Evolutionary conservation across 2,329 filamentous ascomycete genomes (phyloP).

Genomic region (Furcasterigmium sp.): DNA sequence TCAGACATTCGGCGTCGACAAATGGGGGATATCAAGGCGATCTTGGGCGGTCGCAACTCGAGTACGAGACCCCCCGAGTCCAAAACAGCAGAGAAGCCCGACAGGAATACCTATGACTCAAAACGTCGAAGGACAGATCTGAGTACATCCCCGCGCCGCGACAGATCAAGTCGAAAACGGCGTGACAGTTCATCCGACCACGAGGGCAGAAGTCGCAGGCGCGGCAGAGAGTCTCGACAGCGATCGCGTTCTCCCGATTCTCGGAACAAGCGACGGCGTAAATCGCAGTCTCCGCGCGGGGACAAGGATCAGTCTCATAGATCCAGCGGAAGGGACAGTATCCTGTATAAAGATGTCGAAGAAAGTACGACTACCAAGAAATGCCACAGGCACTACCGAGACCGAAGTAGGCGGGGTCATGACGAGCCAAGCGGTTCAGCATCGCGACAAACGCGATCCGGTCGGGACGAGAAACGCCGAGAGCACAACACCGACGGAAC

Average conservation of each 20-base stretch:
- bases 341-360: too few relatives aligned
- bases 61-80: constrained; percentile 9
- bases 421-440: neutral
- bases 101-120: neutral
- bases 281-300: too few relatives aligned
- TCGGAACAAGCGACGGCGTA: too few relatives aligned
- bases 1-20: constrained; percentile 52
- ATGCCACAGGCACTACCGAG: neutral
- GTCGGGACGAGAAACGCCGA: neutral
- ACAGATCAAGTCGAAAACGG: too few relatives aligned
- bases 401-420: neutral
- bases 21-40: constrained; percentile 56
- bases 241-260: too few relatives aligned
- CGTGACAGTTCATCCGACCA: neutral
- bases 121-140: too few relatives aligned
- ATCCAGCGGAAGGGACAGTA: too few relatives aligned
- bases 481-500: neutral
- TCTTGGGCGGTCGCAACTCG: constrained; percentile 36
- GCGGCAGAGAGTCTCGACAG: neutral
- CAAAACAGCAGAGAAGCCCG: constrained; percentile 5
- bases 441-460: neutral
- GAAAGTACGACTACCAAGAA: neutral
- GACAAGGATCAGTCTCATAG: neutral
- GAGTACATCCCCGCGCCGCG: too few relatives aligned
- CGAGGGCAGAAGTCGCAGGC: constrained; percentile 1